Base-by-base conservation (phyloP, 768 basidiomycete species). In the Rhodotorula babjevae region DNA sequence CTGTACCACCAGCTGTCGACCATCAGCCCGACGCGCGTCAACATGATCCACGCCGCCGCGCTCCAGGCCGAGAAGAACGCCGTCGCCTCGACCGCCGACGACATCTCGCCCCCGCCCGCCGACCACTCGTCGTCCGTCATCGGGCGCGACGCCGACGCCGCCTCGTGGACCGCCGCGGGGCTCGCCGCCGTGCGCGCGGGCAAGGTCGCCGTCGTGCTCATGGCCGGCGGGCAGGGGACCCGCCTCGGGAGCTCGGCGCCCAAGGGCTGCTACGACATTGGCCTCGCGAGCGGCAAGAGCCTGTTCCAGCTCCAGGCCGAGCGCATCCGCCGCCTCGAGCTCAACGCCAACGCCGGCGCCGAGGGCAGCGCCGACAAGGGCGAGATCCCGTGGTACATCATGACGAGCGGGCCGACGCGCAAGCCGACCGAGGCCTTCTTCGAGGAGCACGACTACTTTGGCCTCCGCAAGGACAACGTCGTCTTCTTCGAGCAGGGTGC, bases 271-370 rank as follows among this genome's bases (percentile, higher is more conserved):
- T 98, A 97, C 82, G 93, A 98, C 80, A 97, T 99, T 76, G 91
- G 90, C 23, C 84, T 99, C 47, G 91, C 93, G 19, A 93, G 91
- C 33, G 89, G 91, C 82, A 95, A 93, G 82, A 87, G 89, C 21
- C 87, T 99, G 66, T 98, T 99, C 84, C 93, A 96, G 78, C 90
- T 91, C 76, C 96, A 99, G 82, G 96, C 94, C n/a, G 93, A 95
- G 83, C 87, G 96, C 67, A 96, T 99, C 80, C 85, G 85, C 70
- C 87, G 90, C 69, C 83, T 99, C 67, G 91, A 95, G 82, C 88
- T 87, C 80, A 79, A 84, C 50, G 78, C 76, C 36, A 36, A 36
- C 36, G 36, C 36, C 5, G 9, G 36, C 36, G 36, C 36, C 36
- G 36, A 9, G 6, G 44, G 14, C 36, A 63, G 61, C 15, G 82